Conservation (phyloP, 1,139 yeast species). For the Suhomyces terraborum region DNA sequence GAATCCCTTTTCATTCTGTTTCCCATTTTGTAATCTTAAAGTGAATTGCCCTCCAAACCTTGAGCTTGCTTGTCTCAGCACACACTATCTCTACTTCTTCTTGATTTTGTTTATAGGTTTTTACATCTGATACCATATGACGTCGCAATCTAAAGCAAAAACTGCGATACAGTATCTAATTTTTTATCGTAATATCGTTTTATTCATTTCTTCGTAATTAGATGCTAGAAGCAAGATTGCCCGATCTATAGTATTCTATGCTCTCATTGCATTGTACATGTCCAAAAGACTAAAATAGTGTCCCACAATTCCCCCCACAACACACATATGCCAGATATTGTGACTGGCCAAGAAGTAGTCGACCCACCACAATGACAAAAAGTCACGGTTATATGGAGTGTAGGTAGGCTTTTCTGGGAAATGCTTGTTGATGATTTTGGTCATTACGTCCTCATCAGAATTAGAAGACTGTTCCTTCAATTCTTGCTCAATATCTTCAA, state of each 20-base stretch:
- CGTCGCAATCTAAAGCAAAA: too few relatives aligned
- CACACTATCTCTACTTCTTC: too few relatives aligned
- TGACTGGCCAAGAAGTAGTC: conserved; percentile 78
- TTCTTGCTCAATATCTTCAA: conserved; percentile 24
- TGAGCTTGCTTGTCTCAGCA: too few relatives aligned
- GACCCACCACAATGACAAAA: conserved; percentile 81
- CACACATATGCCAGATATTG: conserved; percentile 92
- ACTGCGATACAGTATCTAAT: too few relatives aligned
- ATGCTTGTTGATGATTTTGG: conserved; percentile 49
- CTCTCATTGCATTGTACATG: conserved; percentile 51
- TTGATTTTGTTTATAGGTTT: too few relatives aligned
- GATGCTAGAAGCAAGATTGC: background rate
- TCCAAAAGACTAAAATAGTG: conserved; percentile 78
- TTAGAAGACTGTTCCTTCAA: conserved; percentile 12
- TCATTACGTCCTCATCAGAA: conserved; percentile 29
- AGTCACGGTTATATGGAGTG: conserved; percentile 48
- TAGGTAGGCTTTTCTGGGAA: conserved; percentile 53
- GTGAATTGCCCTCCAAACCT: too few relatives aligned
- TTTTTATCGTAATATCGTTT: background rate
- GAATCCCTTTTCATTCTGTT: too few relatives aligned
- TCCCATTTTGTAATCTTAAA: too few relatives aligned
- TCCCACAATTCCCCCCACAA: conserved; percentile 81
- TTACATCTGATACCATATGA: too few relatives aligned
- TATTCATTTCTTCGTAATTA: background rate
- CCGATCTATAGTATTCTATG: background rate